Base-by-base conservation (phyloP, 257 asterid species). In the Jacaranda mimosifolia region DNA sequence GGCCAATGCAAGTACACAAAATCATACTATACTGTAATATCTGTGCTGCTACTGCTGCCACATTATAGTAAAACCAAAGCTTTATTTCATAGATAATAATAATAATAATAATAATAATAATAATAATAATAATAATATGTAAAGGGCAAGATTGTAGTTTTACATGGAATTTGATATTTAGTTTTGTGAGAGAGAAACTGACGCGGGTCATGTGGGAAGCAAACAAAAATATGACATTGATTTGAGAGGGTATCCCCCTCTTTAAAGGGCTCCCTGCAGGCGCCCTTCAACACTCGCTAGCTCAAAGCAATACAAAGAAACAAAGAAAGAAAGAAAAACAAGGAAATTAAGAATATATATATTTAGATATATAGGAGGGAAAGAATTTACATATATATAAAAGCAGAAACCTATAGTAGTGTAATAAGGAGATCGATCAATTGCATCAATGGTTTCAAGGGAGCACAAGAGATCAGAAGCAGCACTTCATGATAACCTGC, bases 401-500 rank as follows among this genome's bases (percentile, higher is more conserved):
- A 66, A 67, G 66, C 74, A 19, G 73, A 4, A 77, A 46, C 6
- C 82, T 62, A 42, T 18, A n/a, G 8, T 18, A n/a, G 8, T 6
- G 2, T 2, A 35, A 43, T 38, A 72, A 11, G 19, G 52, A 43
- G 69, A 36, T 43, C 15, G 13, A 11, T 48, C 46, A 26, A 26
- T 26, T 26, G 32, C 32, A 26, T 26, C 56, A 63, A 91, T 89
- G 97, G 94, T 80, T 82, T 89, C 97, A 3, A 85, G 87, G 82
- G 92, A 89, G 89, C 91, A 84, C 68, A 85, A 82, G 72, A 86
- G 72, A 51, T 21, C 42, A 59, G 73, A 74, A 81, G 85, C 81
- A 68, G 70, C 80, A 38, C 79, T 88, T 79, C 85, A 85, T 85
- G 96, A 91, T 81, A 88, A 94, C 82, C 89, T 92, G 68, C 97